Evolutionary conservation across 495 filamentous ascomycete genomes (phyloP), one percentile per base, ranked within the genome.

Genomic region (Penicillium arizonense): DNA sequence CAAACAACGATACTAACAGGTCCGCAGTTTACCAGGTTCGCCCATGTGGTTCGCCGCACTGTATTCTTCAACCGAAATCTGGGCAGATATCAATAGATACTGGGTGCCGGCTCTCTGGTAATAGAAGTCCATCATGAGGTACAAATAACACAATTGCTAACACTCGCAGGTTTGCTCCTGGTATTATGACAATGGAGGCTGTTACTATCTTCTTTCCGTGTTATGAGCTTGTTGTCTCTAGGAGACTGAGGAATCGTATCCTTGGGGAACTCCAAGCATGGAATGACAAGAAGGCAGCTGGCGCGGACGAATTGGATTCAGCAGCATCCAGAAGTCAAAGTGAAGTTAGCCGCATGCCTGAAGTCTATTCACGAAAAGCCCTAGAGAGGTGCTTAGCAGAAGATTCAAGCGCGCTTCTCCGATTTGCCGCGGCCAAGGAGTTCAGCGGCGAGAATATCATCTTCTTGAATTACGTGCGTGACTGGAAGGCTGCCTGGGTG

Each of bases 361-460:
- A 63, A 33, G 61, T 77, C 42, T 69, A 74, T 47, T 76, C 76
- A 48, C 77, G 78, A 71, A 61, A 67, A n/a, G 77, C 79, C 0
- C 70, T 85, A 11, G 79, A 81, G 40, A 68, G 76, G 42, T 73
- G 72, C 39, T 64, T 85, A 0, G 46, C 51, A 33, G 69, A 69
- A 24, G 75, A 80, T 62, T 70, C 75, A 9, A 65, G 72, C 3
- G 64, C 71, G 6, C 69, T 85, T 4, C 76, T 79, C 13, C 57
- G 71, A 16, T 85, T 82, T 55, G 78, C 81, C 3, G 77, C 80
- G 3, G 68, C 66, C 16, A 73, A 74, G 39, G 81, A 83, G 50
- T 80, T 84, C 59, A 80, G 79, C 12, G 81, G 77, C 34, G 82
- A 84, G 56, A 85, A 83, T 62, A 78, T 85, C 34, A 68, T 78